These are phyloP conservation scores for Pichia terricola DNA, from an alignment of 1,139 yeast species.

Conservation along the genomic window DNA sequence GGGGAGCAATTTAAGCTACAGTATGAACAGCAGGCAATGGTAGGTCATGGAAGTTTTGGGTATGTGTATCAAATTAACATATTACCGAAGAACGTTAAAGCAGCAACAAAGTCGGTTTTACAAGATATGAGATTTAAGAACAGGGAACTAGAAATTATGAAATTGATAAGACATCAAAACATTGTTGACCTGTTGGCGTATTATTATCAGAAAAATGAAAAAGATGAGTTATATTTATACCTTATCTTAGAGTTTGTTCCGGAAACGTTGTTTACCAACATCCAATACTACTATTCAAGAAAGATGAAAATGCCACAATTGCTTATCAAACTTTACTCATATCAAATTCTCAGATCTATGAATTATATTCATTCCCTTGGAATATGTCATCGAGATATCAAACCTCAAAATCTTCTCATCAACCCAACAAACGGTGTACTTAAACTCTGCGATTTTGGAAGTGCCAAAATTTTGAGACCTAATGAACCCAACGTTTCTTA, in stretches of 20 bases:
- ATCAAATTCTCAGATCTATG: conserved; percentile 83
- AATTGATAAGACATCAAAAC: conserved; percentile 70
- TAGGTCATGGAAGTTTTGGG: conserved; percentile 97
- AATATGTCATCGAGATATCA: conserved; percentile 94
- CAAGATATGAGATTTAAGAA: conserved; percentile 95
- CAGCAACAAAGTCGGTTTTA: conserved; percentile 88
- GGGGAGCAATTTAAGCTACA: no score
- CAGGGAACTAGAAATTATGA: conserved; percentile 94
- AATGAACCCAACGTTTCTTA: conserved; percentile 91
- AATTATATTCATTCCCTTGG: conserved; percentile 83
- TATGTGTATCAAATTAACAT: conserved; percentile 86
- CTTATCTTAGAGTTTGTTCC: conserved; percentile 88
- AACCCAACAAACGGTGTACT: conserved; percentile 78
- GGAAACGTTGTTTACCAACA: conserved; percentile 85
- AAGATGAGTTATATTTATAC: conserved; percentile 74
- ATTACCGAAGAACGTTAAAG: conserved; percentile 62
- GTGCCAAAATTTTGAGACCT: conserved; percentile 88
- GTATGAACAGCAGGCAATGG: conserved; percentile 41
- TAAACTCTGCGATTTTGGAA: conserved; percentile 95
- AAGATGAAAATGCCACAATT: conserved; percentile 78
- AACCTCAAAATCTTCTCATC: conserved; percentile 87
- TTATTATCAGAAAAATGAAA: conserved; percentile 54
- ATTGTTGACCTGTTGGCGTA: conserved; percentile 83
- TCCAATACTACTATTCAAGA: conserved; percentile 70
- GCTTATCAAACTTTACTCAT: conserved; percentile 84